Conservation (phyloP, 2,329 filamentous ascomycete species). For the Plenodomus biglobosus region DNA sequence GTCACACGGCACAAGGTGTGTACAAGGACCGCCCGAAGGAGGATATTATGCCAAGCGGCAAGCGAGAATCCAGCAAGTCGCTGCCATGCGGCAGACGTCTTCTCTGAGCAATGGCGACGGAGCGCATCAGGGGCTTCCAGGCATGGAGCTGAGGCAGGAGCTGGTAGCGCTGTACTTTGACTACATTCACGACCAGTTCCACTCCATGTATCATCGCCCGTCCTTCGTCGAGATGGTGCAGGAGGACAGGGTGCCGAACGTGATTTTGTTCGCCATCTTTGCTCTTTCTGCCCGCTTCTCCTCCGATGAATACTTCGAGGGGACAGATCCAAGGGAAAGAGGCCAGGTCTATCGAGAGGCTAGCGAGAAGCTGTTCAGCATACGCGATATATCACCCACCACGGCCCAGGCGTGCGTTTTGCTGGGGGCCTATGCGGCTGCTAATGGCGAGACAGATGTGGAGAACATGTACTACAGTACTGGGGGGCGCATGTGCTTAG, state of each 20-base stretch:
- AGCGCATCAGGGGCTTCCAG: conserved; percentile 12
- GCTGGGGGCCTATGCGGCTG: conserved; percentile 26
- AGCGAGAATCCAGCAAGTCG: conserved; percentile 15
- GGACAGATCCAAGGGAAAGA: conserved; percentile 17
- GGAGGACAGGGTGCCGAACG: conserved; percentile 15
- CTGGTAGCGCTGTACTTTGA: conserved; percentile 26
- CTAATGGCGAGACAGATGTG: conserved; percentile 25
- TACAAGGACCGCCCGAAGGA: conserved; percentile 26
- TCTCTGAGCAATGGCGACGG: conserved; percentile 2
- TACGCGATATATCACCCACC: conserved; percentile 19
- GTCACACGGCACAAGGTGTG: conserved; percentile 20
- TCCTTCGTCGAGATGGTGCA: conserved; percentile 23
- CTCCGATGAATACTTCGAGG: conserved; percentile 13
- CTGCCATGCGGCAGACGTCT: conserved; percentile 8
- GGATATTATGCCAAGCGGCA: conserved; percentile 28
- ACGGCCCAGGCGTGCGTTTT: conserved; percentile 24
- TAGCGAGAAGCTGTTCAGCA: conserved; percentile 21
- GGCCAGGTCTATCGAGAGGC: conserved; percentile 19
- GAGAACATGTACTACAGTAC: conserved; percentile 29
- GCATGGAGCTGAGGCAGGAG: conserved; percentile 17
- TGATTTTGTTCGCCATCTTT: conserved; percentile 24
- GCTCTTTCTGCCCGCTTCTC: conserved; percentile 26
- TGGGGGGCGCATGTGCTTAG: conserved; percentile 25
- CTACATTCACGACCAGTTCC: conserved; percentile 30
- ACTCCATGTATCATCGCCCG: conserved; percentile 25